Evolutionary conservation across 208 protist species (phyloP), one percentile per base, ranked within the genome.

Genomic region (Phytomonas francai): DNA sequence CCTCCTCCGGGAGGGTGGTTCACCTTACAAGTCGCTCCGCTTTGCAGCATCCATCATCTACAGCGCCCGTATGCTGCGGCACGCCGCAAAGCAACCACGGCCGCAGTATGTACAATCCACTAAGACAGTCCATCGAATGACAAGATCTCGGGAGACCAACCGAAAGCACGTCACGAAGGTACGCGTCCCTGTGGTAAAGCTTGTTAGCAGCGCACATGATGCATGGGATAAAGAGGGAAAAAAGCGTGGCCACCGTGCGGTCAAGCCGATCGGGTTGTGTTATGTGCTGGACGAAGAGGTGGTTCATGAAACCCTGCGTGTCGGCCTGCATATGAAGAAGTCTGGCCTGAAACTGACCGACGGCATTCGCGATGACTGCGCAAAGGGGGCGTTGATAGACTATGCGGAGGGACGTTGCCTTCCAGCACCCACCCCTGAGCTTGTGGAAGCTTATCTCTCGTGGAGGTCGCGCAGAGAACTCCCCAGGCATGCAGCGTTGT

Each of bases 291-390:
- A 62, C 19, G 73, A 76, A 22, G 16, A 19, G 25, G 71, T 84
- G 29, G 72, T 85, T 30, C 67, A 27, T n/a, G 81, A 80, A 71
- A 56, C 81, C 63, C 71, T 65, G 39, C 72, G 78, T 3, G 54
- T 87, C 7, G 80, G 72, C 9, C 61, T 87, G 42, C 78, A 78
- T 29, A 85, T 85, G 78, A 75, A 78, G n/a, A 58, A 60, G 22
- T 74, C 78, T 19, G 85, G 85, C 28, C 42, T 54, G 27, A 27
- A 34, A 19, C 77, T 91, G 51, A 74, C 76, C 5, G 66, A 74
- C 45, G 83, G 85, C n/a, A 63, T 87, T 3, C 69, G 65, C 34
- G 63, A 73, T 30, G 85, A 91, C 63, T 84, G 81, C 65, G 27
- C 78, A 27, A 45, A 64, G 16, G 85, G 85, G 5, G 74, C 63